These are phyloP conservation scores for Eucalyptus virginea DNA, from an alignment of 345 rosid species.

Conservation along the genomic window DNA sequence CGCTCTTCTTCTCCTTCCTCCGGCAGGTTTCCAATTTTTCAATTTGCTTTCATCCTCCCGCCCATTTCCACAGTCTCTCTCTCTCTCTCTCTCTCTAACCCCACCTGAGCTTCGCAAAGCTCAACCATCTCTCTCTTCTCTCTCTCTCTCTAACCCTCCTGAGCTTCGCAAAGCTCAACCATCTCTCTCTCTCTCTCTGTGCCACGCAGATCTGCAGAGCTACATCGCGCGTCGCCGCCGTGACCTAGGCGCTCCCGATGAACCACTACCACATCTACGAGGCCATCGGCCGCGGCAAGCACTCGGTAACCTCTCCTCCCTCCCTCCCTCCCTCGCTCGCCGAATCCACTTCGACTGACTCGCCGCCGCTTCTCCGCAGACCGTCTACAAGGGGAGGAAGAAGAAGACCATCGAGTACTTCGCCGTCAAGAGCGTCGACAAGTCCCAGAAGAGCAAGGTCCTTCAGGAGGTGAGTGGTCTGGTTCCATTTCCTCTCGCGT, in stretches of 20 bases:
- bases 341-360: background rate
- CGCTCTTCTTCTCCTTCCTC: background rate
- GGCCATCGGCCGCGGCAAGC: constrained; percentile 96
- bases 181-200: background rate
- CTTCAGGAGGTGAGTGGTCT: constrained; percentile 62
- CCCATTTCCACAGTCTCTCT: background rate
- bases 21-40: background rate
- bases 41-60: background rate
- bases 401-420: constrained; percentile 96
- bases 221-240: background rate
- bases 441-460: constrained; percentile 82
- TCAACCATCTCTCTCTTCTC: constrained; percentile 12
- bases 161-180: background rate
- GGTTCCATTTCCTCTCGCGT: background rate
- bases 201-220: background rate
- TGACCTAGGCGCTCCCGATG: constrained; percentile 17
- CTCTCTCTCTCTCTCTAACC: background rate
- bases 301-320: constrained; percentile 44
- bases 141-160: background rate
- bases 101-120: background rate
- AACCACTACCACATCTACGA: constrained; percentile 91
- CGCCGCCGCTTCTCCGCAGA: constrained; percentile 13
- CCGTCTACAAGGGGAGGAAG: constrained; percentile 95
- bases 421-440: constrained; percentile 90
- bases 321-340: background rate